Conservation (phyloP, 108 stramenopile species). For the Cylindrotheca fusiformis region DNA sequence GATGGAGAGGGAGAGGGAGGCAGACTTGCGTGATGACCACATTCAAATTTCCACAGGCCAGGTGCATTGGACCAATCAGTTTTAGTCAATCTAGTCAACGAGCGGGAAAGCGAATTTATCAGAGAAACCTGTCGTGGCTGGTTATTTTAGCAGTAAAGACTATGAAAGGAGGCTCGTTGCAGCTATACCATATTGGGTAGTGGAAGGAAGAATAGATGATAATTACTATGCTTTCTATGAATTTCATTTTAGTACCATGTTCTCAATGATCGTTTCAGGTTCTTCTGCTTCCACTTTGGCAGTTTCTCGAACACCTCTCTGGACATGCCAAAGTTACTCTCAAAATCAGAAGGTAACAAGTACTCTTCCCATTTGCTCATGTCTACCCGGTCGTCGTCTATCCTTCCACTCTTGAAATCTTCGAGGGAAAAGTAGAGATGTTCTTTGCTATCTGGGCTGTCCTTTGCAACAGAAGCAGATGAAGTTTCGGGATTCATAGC, state of each 20-base stretch:
- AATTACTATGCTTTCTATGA: not conserved
- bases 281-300: constrained; percentile 15
- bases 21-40: not conserved
- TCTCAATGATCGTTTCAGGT: constrained; percentile 1
- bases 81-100: no score
- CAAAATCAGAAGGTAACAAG: constrained; percentile 8
- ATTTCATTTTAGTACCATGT: constrained; percentile 9
- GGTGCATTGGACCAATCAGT: no score
- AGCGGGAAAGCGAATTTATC: no score
- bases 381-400: not conserved
- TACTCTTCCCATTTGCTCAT: constrained; percentile 13
- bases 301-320: not conserved
- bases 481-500: not conserved
- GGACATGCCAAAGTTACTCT: constrained; percentile 11
- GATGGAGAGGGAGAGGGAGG: not conserved
- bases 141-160: no score
- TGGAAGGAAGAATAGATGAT: not conserved
- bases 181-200: not conserved
- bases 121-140: no score
- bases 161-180: not conserved
- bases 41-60: no score
- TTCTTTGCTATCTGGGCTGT: not conserved
- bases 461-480: not conserved
- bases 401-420: constrained; percentile 11
- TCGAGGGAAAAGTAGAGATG: constrained; percentile 11